A percentile compares a stretch with the other conserved stretches of the same genome.
Conservation (phyloP, 2,329 filamentous ascomycete genomes). For the Zasmidium cellare region DNA sequence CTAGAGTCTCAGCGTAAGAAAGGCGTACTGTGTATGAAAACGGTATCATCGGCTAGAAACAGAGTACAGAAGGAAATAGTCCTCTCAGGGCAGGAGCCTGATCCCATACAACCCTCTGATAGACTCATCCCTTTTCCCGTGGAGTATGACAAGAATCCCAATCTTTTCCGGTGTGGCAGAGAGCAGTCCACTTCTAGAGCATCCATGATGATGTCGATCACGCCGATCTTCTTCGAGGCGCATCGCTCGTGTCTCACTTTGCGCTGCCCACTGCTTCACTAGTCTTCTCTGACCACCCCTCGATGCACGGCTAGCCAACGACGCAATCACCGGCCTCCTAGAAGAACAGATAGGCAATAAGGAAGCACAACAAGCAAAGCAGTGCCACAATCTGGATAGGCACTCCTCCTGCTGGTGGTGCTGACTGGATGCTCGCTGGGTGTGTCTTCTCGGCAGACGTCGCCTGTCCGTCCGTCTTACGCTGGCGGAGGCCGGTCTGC, state of each 20-base stretch:
- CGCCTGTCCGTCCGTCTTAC: constrained; percentile 55
- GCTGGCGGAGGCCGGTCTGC: constrained; percentile 66
- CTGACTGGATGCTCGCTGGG: constrained; percentile 24
- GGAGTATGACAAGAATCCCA: neutral
- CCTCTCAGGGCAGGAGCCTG: neutral
- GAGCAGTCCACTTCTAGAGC: neutral
- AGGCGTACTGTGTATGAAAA: neutral
- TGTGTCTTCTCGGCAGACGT: constrained; percentile 20
- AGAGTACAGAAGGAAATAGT: neutral
- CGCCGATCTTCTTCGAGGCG: neutral
- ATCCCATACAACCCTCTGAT: neutral
- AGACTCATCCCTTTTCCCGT: neutral
- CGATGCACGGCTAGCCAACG: neutral
- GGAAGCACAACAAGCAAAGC: constrained; percentile 84
- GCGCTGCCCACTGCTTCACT: neutral
- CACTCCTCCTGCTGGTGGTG: constrained; percentile 63
- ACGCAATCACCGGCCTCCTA: constrained; percentile 47
- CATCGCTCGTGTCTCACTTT: no score
- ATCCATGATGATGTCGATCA: neutral
- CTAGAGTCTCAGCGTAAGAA: neutral
- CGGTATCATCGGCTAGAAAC: neutral
- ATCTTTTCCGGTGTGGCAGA: neutral
- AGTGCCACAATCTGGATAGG: constrained; percentile 81
- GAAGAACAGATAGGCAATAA: constrained; percentile 96
- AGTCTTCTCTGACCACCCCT: neutral